These are phyloP conservation scores for Neopestalotiopsis sp. DNA, from an alignment of 2,329 filamentous ascomycete species.

Conservation along the genomic window DNA sequence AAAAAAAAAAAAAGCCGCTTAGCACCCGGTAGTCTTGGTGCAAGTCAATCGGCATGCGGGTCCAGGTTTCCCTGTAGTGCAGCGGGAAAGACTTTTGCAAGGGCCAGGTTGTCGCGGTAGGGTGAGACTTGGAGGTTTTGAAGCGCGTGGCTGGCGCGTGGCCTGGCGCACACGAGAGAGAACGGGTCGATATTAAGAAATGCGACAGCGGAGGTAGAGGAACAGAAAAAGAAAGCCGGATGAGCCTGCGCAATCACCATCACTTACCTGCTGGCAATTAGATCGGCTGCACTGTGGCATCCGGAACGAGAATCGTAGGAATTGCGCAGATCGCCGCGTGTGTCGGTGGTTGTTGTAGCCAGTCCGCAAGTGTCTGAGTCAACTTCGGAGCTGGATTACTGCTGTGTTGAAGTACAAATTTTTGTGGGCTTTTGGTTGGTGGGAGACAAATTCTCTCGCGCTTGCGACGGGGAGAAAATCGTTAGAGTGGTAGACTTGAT, in stretches of 20 bases:
- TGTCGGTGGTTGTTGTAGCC: not conserved
- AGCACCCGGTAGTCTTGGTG: not conserved
- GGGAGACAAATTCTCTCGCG: not conserved
- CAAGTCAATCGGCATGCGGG: not conserved
- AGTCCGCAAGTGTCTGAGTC: not conserved
- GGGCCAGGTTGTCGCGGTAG: not conserved
- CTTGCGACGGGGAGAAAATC: not conserved
- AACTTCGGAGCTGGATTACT: not conserved
- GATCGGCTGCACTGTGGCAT: not conserved
- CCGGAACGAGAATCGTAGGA: not conserved
- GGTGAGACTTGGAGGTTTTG: slow-evolving; percentile 7
- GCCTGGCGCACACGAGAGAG: slow-evolving; percentile 3
- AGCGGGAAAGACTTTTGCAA: slow-evolving; percentile 4
- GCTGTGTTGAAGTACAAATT: not conserved
- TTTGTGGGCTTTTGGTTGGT: not conserved
- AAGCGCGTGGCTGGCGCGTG: slow-evolving; percentile 18
- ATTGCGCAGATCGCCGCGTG: not conserved
- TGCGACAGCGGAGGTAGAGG: not conserved
- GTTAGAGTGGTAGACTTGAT: not conserved
- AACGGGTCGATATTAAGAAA: not conserved
- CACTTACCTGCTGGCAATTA: not conserved
- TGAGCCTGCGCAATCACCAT: not conserved
- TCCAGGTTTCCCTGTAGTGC: not conserved
- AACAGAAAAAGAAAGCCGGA: not conserved
- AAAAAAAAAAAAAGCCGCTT: not conserved